Conservation (phyloP, 306 rosid genomes). For the Glycine soja region DNA sequence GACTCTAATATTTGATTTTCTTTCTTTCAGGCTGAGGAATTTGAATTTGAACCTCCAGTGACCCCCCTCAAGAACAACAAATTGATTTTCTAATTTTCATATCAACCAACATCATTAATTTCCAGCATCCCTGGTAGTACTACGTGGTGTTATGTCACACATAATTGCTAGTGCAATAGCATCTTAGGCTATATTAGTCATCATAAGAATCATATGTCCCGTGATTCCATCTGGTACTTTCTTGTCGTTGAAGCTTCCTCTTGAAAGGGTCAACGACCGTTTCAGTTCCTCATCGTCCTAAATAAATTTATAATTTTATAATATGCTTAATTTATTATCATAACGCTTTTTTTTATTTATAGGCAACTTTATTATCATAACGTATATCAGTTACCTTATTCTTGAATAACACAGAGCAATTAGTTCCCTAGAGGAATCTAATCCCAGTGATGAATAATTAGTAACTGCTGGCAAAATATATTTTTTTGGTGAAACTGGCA, state of each 20-base stretch:
- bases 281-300: slow-evolving; percentile 32
- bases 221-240: slow-evolving; percentile 49
- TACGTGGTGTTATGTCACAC: slow-evolving; percentile 34
- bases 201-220: slow-evolving; percentile 50
- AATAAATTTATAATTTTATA: slow-evolving; percentile 47
- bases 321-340: background rate
- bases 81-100: slow-evolving; percentile 34
- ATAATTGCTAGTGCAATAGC: slow-evolving; percentile 47
- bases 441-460: slow-evolving; percentile 3
- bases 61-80: slow-evolving; percentile 46
- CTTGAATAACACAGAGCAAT: slow-evolving; percentile 2
- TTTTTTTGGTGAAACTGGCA: too few species aligned
- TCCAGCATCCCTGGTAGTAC: slow-evolving; percentile 21
- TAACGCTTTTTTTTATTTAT: too few species aligned
- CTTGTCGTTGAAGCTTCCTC: slow-evolving; percentile 40
- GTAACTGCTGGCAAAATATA: background rate
- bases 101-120: slow-evolving; percentile 16
- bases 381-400: slow-evolving; percentile 19
- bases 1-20: slow-evolving; percentile 4
- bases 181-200: slow-evolving; percentile 46
- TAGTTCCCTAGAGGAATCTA: background rate
- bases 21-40: slow-evolving; percentile 69
- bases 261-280: slow-evolving; percentile 42
- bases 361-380: background rate
- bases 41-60: slow-evolving; percentile 71